A percentile compares a stretch with the other conserved stretches of the same genome.
Evolutionary conservation across 768 basidiomycete species (phyloP).

Genomic region (Lepiota venenata): DNA sequence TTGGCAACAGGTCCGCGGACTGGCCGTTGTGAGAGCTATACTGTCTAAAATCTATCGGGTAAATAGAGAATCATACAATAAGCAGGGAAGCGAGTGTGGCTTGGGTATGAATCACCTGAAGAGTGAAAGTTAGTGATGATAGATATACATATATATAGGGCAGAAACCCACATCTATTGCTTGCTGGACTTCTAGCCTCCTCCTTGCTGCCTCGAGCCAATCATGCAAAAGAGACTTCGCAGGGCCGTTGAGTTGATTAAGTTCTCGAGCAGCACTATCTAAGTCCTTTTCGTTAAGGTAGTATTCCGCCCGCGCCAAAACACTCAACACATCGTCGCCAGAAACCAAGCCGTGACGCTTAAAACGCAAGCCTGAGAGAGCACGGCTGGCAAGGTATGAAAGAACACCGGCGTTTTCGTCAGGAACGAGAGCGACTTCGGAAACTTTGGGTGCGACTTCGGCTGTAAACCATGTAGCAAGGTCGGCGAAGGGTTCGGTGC

Average conservation of each 20-base stretch:
- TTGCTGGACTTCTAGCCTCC: slow-evolving; percentile 87
- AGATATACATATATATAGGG: background rate
- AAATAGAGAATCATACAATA: slow-evolving; percentile 48
- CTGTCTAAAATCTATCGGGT: slow-evolving; percentile 7
- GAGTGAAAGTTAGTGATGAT: slow-evolving; percentile 14
- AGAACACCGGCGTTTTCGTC: slow-evolving; percentile 86
- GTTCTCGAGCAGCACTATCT: slow-evolving; percentile 83
- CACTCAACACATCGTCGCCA: slow-evolving; percentile 83
- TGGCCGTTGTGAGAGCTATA: background rate
- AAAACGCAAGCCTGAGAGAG: slow-evolving; percentile 75
- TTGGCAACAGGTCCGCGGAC: too few relatives aligned
- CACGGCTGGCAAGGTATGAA: slow-evolving; percentile 79
- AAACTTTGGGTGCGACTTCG: slow-evolving; percentile 79
- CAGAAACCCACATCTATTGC: slow-evolving; percentile 67
- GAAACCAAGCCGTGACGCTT: slow-evolving; percentile 73
- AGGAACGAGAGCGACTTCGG: slow-evolving; percentile 89
- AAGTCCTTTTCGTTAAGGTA: slow-evolving; percentile 91
- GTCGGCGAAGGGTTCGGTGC: slow-evolving; percentile 86
- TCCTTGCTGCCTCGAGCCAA: slow-evolving; percentile 89
- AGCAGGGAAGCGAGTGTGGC: slow-evolving; percentile 80
- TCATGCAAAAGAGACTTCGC: slow-evolving; percentile 73
- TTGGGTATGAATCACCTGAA: slow-evolving; percentile 77
- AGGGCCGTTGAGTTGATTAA: slow-evolving; percentile 86
- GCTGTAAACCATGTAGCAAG: slow-evolving; percentile 89
- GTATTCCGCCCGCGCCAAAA: slow-evolving; percentile 85